Conservation (phyloP, 1,284 basidiomycete genomes). For the Moesziomyces aphidis region DNA sequence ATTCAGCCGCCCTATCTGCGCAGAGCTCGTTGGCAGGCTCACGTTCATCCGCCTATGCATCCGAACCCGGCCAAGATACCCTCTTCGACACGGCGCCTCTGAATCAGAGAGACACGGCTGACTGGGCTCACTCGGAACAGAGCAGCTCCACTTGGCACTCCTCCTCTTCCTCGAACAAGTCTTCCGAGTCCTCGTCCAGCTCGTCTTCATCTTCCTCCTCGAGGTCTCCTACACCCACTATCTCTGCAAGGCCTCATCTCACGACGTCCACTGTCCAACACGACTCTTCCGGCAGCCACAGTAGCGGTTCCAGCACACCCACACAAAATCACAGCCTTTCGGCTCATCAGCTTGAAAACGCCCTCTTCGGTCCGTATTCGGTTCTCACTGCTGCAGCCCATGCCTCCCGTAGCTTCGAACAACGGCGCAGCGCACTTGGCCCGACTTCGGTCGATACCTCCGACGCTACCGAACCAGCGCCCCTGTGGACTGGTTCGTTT, state of each 20-base stretch:
- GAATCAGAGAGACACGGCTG: not conserved
- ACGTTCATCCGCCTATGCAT: not conserved
- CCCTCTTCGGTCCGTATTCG: constrained; percentile 20
- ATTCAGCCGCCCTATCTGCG: not conserved
- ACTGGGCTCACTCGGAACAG: constrained; percentile 8
- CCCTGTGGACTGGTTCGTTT: constrained; percentile 41
- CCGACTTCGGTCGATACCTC: constrained; percentile 15
- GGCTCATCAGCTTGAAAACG: constrained; percentile 24
- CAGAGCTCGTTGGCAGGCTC: not conserved
- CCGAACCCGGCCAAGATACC: not conserved
- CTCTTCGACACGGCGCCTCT: not conserved
- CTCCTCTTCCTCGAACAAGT: constrained; percentile 18
- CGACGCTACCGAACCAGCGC: constrained; percentile 14
- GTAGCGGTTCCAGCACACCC: constrained; percentile 38
- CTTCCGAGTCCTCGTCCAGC: constrained; percentile 25
- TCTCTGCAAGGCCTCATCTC: constrained; percentile 23
- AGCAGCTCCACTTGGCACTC: constrained; percentile 23
- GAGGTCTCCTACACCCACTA: constrained; percentile 21
- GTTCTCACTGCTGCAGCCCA: constrained; percentile 24
- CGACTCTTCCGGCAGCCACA: constrained; percentile 28
- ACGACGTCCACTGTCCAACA: constrained; percentile 35
- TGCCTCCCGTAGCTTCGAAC: constrained; percentile 11
- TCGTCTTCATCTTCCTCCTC: constrained; percentile 36
- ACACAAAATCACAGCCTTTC: constrained; percentile 30
- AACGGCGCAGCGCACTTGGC: constrained; percentile 14